Percentiles rank a stretch among this genome's conserved stretches.
Conservation (phyloP, 768 basidiomycete species). For the Termitomyces sp. region DNA sequence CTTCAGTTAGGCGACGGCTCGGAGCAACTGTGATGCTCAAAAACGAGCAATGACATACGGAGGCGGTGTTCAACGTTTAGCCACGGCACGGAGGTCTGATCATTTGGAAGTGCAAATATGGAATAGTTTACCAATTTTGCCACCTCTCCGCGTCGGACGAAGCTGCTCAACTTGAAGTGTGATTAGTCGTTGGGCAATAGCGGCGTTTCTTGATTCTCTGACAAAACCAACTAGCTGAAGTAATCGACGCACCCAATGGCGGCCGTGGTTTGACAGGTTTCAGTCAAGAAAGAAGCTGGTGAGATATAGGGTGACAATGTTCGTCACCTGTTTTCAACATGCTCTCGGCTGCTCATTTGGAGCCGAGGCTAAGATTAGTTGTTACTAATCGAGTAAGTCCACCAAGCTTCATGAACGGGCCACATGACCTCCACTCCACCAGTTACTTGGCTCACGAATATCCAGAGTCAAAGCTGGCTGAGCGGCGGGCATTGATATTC, state of each 20-base stretch:
- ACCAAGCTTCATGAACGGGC: background rate
- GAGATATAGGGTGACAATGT: no score
- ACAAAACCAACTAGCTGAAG: background rate
- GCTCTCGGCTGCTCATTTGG: background rate
- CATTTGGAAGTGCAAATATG: background rate
- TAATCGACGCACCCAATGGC: background rate
- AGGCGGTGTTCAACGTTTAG: background rate
- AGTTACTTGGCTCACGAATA: background rate
- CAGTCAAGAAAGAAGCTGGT: background rate
- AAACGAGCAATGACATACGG: background rate
- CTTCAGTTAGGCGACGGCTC: background rate
- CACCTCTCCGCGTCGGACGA: conserved; percentile 6
- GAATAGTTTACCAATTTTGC: background rate
- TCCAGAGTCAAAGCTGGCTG: background rate
- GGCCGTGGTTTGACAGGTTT: background rate
- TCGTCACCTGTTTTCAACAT: background rate
- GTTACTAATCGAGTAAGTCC: no score
- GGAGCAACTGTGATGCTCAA: background rate
- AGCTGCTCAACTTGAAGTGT: background rate
- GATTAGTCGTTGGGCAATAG: background rate
- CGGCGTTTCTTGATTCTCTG: background rate
- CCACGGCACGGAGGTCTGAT: background rate
- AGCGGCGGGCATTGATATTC: background rate
- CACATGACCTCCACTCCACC: conserved; percentile 7
- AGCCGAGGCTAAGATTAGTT: background rate